Base-by-base conservation (phyloP, 2,329 filamentous ascomycete species). In the Phyllosticta citriasiana region DNA sequence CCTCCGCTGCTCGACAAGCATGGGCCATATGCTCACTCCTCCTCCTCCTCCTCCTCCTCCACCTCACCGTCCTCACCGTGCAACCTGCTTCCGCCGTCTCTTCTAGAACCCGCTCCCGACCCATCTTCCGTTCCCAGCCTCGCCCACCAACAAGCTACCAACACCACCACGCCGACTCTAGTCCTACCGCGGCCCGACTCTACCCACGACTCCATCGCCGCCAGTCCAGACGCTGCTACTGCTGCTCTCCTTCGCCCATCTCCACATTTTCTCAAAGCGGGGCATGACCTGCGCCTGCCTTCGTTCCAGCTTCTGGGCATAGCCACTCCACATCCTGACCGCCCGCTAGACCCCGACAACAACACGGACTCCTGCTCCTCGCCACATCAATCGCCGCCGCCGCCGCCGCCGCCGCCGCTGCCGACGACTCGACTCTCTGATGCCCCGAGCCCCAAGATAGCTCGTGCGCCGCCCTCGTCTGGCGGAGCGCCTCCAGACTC, bases 251-350 rank as follows among this genome's bases (percentile, higher is more conserved):
- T 30, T 55, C 58, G 25, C 53, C 58, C 53, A 9, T 55, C 58
- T 12, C 58, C 58, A 30, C 58, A 55, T 30, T 52, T 59, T 51
- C 51, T 55, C 35, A 60, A 55, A 19, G 25, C 35, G 12, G 25
- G 53, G 50, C 24, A 52, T 22, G n/a, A 40, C 35, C 70, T 84
- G 51, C 78, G 80, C 59, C 74, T 84, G 16, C 81, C 80, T 4
- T 80, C 80, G 2, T 82, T 83, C 66, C 76, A 82, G 60, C 71
- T 75, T 19, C 73, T 82, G 57, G 79, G 79, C 35, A 81, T 81
- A 62, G 75, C 76, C 58, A 72, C 74, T 57, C 77, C 79, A 54
- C 75, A 78, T 70, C 74, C 77, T 63, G 72, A 78, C 66, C 68
- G 72, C 64, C 33, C 33, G 33, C 66, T 73, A 57, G 66, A 68